Evolutionary conservation across 2,329 filamentous ascomycete species (phyloP).

Genomic region (Trichoderma hamatum): DNA sequence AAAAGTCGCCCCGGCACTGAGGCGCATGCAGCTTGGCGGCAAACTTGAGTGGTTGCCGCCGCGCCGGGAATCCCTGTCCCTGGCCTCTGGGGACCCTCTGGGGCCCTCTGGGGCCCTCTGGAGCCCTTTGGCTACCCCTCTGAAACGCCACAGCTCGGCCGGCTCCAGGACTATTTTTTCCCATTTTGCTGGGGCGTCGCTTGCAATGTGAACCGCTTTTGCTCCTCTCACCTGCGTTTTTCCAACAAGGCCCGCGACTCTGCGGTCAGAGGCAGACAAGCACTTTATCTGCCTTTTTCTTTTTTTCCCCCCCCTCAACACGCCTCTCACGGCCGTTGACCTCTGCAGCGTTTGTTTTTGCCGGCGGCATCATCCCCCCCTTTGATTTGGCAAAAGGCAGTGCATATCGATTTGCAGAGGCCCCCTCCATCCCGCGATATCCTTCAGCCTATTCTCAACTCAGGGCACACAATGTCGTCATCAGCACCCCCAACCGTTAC

Average conservation of each 20-base stretch:
- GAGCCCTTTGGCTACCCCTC: background rate
- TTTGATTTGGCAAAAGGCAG: conserved; percentile 3
- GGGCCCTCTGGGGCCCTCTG: no score
- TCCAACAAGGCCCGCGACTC: conserved; percentile 3
- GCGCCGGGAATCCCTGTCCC: conserved; percentile 15
- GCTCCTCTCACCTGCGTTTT: conserved; percentile 17
- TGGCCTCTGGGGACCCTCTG: background rate
- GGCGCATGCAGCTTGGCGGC: conserved; percentile 10
- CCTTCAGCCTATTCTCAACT: background rate
- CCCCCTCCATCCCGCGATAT: background rate
- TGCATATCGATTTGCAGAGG: background rate
- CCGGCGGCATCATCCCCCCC: background rate
- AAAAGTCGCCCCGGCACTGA: conserved; percentile 15
- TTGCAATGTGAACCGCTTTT: background rate
- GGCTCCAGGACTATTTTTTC: conserved; percentile 11
- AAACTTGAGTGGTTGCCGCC: conserved; percentile 21
- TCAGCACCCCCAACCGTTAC: conserved; percentile 39
- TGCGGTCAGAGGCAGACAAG: conserved; percentile 9
- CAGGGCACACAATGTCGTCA: conserved; percentile 43
- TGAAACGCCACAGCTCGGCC: conserved; percentile 18
- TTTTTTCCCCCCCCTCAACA: background rate
- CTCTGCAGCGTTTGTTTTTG: background rate
- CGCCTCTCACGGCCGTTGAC: background rate
- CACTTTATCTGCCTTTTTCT: background rate
- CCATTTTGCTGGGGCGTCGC: background rate